Base-by-base conservation (phyloP, 2,329 filamentous ascomycete species). In the Dactylonectria macrodidyma region DNA sequence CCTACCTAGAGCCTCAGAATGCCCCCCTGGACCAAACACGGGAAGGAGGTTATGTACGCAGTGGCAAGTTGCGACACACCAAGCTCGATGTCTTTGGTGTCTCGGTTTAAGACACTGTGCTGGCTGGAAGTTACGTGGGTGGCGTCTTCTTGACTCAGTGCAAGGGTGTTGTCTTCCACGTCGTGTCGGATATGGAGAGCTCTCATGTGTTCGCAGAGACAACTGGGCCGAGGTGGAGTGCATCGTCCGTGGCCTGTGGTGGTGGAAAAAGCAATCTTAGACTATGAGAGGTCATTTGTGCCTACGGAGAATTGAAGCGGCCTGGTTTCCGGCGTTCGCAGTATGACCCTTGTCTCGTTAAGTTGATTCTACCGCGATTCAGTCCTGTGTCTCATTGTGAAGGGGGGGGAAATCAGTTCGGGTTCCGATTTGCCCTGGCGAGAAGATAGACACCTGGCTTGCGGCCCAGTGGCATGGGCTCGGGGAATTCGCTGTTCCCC, bases 191-290 rank as follows among this genome's bases (percentile, higher is more conserved):
- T 56, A 65, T 65, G 57, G 50, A 65, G 41, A 55, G 50, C 50
- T 50, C 51, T 51, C 61, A 58, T 66, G 46, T 61, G 63, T 61
- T 66, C 58, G 58, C 63, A 66, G 63, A 56, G 14, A 50, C 38
- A 46, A 51, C 55, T 38, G 34, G 57, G 54, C 38, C 58, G 46
- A 61, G 14, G 63, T 55, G 63, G 57, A 38, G 55, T 26, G 16
- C 57, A 66, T 55, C 9, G 54, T 24, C 44, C 24, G 10, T 36
- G 47, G 48, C 22, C 24, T 46, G 34, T 54, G 44, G 63, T 61
- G 30, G 63, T 51, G 26, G 51, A 61, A 61, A 66, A 61, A 57
- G 63, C 63, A 66, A 66, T 48, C 38, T 55, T 26, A 51, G 57
- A 57, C 34, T 61, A 44, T 38, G 44, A 46, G 26, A 38, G 30